These are phyloP conservation scores for Arthrobotrys pseudoclavata DNA, from an alignment of 2,329 filamentous ascomycete species.

Conservation along the genomic window DNA sequence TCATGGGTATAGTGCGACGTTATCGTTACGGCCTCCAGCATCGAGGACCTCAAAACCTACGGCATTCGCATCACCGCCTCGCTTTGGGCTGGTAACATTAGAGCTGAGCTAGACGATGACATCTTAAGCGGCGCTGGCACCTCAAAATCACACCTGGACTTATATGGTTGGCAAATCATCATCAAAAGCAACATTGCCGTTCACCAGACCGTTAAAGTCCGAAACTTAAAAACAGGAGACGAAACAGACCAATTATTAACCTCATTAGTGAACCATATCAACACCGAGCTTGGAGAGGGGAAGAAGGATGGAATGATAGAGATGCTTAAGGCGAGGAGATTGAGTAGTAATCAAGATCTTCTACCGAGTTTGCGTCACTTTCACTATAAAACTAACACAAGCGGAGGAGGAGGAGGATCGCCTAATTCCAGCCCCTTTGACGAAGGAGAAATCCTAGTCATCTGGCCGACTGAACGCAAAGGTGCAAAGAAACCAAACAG, in stretches of 20 bases:
- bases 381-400: slow-evolving; percentile 64
- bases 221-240: slow-evolving; percentile 81
- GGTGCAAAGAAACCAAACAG: slow-evolving; percentile 90
- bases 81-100: slow-evolving; percentile 87
- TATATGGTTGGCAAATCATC: slow-evolving; percentile 82
- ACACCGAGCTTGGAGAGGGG: slow-evolving; percentile 84
- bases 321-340: slow-evolving; percentile 63
- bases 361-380: slow-evolving; percentile 65
- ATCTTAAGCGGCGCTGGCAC: slow-evolving; percentile 83
- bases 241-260: slow-evolving; percentile 81
- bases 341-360: slow-evolving; percentile 58
- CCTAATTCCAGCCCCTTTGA: slow-evolving; percentile 64
- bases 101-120: slow-evolving; percentile 86
- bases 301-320: slow-evolving; percentile 71
- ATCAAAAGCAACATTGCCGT: slow-evolving; percentile 74
- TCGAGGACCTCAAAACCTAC: slow-evolving; percentile 78
- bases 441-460: slow-evolving; percentile 78
- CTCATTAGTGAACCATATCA: slow-evolving; percentile 84
- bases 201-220: slow-evolving; percentile 77
- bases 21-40: slow-evolving; percentile 88
- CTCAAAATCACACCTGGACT: slow-evolving; percentile 81
- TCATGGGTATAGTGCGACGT: slow-evolving; percentile 76
- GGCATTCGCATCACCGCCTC: slow-evolving; percentile 73
- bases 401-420: slow-evolving; percentile 50
- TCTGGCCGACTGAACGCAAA: slow-evolving; percentile 84